phyloP scores from a whole-genome alignment of 352 stramenopile genomes.

The Elongisporangium prolatum region DNA sequence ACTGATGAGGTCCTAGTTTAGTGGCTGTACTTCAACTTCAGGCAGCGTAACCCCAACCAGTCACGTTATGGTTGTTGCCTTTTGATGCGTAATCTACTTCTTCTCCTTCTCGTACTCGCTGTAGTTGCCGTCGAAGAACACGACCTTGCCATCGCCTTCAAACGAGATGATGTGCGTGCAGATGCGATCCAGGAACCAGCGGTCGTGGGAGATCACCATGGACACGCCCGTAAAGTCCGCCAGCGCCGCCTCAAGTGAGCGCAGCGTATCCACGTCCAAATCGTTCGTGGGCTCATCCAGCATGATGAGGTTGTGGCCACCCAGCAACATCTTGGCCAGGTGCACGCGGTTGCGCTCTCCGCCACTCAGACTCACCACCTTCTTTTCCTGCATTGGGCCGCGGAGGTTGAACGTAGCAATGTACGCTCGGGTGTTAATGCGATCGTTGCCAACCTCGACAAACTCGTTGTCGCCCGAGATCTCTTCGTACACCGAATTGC shows the following conservation, averaged over 20 bases:
- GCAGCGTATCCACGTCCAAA: constrained; percentile 80
- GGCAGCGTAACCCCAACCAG: too few species aligned
- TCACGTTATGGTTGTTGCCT: background rate
- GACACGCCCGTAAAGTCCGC: constrained; percentile 88
- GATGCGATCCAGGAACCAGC: constrained; percentile 94
- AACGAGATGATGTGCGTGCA: constrained; percentile 87
- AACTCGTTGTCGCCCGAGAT: constrained; percentile 87
- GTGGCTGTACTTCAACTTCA: constrained; percentile 1
- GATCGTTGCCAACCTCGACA: constrained; percentile 64
- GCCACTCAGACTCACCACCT: constrained; percentile 66
- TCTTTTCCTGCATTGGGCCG: constrained; percentile 84
- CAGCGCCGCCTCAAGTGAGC: constrained; percentile 86
- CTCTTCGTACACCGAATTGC: constrained; percentile 76
- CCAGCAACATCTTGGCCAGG: constrained; percentile 80
- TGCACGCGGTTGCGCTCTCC: constrained; percentile 85
- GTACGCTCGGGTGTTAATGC: constrained; percentile 81
- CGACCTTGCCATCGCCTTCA: constrained; percentile 60
- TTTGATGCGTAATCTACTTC: constrained; percentile 17
- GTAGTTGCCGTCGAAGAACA: constrained; percentile 87
- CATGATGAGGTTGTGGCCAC: constrained; percentile 84
- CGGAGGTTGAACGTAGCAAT: constrained; percentile 85
- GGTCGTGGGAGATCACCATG: constrained; percentile 95
- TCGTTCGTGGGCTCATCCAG: constrained; percentile 88
- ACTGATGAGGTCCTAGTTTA: background rate
- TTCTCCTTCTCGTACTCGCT: constrained; percentile 80